Percentiles rank a stretch among this genome's conserved stretches.
These are phyloP conservation scores for Penicillium sp. DNA, from an alignment of 2,329 filamentous ascomycete species.

Conservation along the genomic window DNA sequence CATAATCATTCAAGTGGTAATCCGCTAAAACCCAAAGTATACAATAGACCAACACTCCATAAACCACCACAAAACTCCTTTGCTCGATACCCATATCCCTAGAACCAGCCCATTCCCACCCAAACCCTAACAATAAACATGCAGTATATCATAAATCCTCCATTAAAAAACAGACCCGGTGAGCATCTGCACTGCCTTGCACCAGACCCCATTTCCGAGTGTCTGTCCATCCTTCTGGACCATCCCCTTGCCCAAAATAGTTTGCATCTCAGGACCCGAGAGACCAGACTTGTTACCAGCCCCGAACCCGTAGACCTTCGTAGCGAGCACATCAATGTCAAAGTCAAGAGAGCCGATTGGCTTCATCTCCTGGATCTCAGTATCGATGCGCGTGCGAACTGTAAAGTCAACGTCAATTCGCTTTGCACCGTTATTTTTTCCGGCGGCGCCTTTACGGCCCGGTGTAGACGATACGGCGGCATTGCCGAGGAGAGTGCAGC, in stretches of 20 bases:
- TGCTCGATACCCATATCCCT: constrained; percentile 3
- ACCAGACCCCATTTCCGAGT: constrained; percentile 44
- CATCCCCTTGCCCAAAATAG: constrained; percentile 35
- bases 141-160: constrained; percentile 2
- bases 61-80: neutral
- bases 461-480: constrained; percentile 15
- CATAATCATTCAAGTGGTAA: constrained; percentile 9
- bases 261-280: constrained; percentile 39
- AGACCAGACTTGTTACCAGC: constrained; percentile 28
- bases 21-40: constrained; percentile 5
- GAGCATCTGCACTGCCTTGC: constrained; percentile 40
- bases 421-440: constrained; percentile 18
- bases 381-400: constrained; percentile 32
- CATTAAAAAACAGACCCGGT: constrained; percentile 37
- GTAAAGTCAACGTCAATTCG: constrained; percentile 46
- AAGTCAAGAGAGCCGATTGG: constrained; percentile 35
- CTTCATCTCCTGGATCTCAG: constrained; percentile 14
- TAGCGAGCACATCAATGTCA: constrained; percentile 41
- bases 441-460: constrained; percentile 7
- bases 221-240: constrained; percentile 15
- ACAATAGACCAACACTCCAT: neutral
- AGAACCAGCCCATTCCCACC: constrained; percentile 1
- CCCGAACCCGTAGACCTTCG: constrained; percentile 45
- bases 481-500: constrained; percentile 42
- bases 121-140: constrained; percentile 5